Evolutionary conservation across 2,329 filamentous ascomycete species (phyloP), one percentile per base, ranked within the genome.

Genomic region (Fusarium multiceps): DNA sequence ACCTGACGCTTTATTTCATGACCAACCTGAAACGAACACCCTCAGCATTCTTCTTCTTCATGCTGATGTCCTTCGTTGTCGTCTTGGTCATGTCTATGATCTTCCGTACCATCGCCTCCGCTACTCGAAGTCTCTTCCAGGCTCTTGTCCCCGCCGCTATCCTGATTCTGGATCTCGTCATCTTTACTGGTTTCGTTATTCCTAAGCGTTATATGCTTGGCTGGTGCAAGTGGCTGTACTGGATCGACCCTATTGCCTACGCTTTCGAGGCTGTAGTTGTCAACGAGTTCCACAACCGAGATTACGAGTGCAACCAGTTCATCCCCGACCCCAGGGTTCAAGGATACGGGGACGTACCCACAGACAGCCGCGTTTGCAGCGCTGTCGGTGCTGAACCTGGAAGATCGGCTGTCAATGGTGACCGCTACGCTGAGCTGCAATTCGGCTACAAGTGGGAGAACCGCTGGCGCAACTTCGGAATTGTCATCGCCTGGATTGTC

Each of bases 221-320:
- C 3, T 97, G 93, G 93, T 92, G 91, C 73, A 86, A 89, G 64
- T 97, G 93, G 93, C 88, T 97, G 66, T 92, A 91, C 77, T 95
- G 93, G 77, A 82, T 96, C 41, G 90, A 97, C 65, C 92, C 93
- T 4, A 86, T 97, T 13, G 89, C 88, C 2, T 97, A 97, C 69
- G 89, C 89, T 0, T 97, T 97, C 75, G 93, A 97, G 78, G 84
- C 89, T 0, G 84, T 97, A 27, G 91, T 95, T 86, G 86, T 92
- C 68, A 97, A 97, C 79, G 94, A 97, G 78, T 97, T 97, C 76
- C 80, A 89, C 72, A 81, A 83, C 63, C 87, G 90, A 18, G 67
- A 88, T 0, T 96, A 91, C 76, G 48, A 55, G 1, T 89, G 87
- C 75, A 79, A 78, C 21, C 63, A 77, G 30, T 86, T 79, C 51